A percentile compares a stretch with the other conserved stretches of the same genome.
Conservation (phyloP, 192 early-diverging fungal species). For the Dimargaris cristalligena region DNA sequence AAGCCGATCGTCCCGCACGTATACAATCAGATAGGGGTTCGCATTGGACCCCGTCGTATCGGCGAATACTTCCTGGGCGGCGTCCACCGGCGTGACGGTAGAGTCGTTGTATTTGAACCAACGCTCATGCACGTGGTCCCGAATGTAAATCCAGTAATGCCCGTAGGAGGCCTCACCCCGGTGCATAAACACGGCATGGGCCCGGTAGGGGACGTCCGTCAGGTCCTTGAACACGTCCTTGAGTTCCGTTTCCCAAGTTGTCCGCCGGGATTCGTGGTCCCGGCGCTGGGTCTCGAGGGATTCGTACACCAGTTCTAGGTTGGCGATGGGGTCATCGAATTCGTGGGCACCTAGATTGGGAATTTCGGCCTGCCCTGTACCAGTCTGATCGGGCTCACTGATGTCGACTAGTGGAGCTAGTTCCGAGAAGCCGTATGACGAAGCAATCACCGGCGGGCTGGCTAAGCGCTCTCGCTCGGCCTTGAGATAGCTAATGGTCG, state of each 20-base stretch:
- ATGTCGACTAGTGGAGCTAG: no score
- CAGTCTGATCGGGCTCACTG: no score
- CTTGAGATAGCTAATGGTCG: no score
- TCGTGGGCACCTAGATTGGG: no score
- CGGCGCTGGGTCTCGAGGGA: not conserved
- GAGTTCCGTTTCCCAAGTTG: constrained; percentile 12
- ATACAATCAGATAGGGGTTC: constrained; percentile 60
- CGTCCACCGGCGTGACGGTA: constrained; percentile 34
- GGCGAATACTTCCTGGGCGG: constrained; percentile 36
- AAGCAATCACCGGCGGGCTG: no score
- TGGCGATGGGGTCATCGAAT: not conserved
- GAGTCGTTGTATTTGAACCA: constrained; percentile 70
- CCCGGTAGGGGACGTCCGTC: constrained; percentile 28
- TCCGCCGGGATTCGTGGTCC: constrained; percentile 14
- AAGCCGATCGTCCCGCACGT: constrained; percentile 26
- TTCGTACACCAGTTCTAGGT: not conserved
- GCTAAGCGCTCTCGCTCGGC: no score
- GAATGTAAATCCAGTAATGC: constrained; percentile 67
- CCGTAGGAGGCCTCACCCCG: constrained; percentile 47
- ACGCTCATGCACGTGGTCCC: constrained; percentile 31
- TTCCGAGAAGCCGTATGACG: no score
- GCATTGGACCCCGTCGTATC: constrained; percentile 33
- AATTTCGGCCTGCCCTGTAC: no score
- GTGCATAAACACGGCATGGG: constrained; percentile 70
- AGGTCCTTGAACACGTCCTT: constrained; percentile 21